Conservation (phyloP, 2,329 filamentous ascomycete species). For the Trichophyton rubrum region DNA sequence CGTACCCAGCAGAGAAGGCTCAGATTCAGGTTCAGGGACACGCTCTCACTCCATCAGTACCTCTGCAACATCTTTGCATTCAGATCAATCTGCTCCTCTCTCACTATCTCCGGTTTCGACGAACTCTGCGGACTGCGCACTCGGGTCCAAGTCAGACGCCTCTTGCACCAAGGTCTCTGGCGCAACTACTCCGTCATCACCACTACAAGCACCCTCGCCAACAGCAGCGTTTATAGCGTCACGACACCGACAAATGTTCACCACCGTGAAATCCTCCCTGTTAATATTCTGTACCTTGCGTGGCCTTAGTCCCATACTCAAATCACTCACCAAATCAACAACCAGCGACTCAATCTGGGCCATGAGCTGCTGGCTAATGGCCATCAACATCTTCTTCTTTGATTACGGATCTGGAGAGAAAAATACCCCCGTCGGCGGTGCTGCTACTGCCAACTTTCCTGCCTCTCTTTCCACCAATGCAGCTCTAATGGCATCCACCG, state of each 20-base stretch:
- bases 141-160: conserved; percentile 21
- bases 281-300: conserved; percentile 88
- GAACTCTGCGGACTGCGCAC: conserved; percentile 21
- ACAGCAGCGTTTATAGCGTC: conserved; percentile 33
- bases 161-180: not conserved
- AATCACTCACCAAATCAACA: conserved; percentile 87
- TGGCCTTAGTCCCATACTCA: conserved; percentile 86
- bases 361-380: conserved; percentile 81
- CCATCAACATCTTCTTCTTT: conserved; percentile 95
- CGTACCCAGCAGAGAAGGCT: conserved; percentile 20
- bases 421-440: conserved; percentile 15
- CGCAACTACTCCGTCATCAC: not conserved
- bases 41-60: conserved; percentile 40
- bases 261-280: conserved; percentile 81
- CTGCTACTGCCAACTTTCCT: conserved; percentile 39
- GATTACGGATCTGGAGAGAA: conserved; percentile 63
- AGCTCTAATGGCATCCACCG: conserved; percentile 88
- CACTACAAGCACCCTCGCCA: conserved; percentile 20
- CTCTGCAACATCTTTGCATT: conserved; percentile 46
- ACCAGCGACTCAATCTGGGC: conserved; percentile 95
- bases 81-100: conserved; percentile 24
- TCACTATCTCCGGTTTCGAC: conserved; percentile 14
- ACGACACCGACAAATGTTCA: conserved; percentile 51
- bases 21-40: conserved; percentile 20
- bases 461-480: conserved; percentile 79